Percentiles rank a stretch among this genome's conserved stretches.
phyloP scores from a whole-genome alignment of 345 rosid genomes.

The Corchorus capsularis region DNA sequence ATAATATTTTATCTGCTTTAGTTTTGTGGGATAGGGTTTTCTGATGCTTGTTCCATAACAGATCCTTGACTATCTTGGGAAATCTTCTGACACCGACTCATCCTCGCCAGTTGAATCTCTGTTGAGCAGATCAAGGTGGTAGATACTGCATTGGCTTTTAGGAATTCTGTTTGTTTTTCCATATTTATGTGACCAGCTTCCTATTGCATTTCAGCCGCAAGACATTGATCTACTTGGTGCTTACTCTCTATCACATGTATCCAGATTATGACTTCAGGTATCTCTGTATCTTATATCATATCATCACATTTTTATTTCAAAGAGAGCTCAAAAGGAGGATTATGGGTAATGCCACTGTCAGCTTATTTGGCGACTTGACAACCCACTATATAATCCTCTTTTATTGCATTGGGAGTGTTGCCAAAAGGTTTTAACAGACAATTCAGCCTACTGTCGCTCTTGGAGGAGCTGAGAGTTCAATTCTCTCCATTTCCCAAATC shows the following conservation, averaged over 20 bases:
- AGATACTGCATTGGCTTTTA: conserved; percentile 19
- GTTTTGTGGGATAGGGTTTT: background rate
- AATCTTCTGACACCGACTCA: conserved; percentile 75
- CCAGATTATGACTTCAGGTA: conserved; percentile 99
- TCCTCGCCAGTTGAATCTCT: conserved; percentile 78
- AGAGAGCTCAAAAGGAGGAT: conserved; percentile 55
- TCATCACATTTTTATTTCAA: background rate
- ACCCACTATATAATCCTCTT: conserved; percentile 77
- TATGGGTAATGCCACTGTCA: conserved; percentile 99
- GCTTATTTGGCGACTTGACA: conserved; percentile 95
- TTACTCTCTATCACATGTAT: conserved; percentile 84
- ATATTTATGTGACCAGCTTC: conserved; percentile 34
- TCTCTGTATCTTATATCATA: conserved; percentile 29
- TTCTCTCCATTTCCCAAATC: conserved; percentile 92
- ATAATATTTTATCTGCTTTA: background rate
- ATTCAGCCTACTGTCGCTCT: conserved; percentile 85
- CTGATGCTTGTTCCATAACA: conserved; percentile 32
- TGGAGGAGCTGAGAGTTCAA: conserved; percentile 97
- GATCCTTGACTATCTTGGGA: conserved; percentile 90
- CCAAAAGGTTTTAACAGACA: conserved; percentile 95
- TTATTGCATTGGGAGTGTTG: conserved; percentile 88
- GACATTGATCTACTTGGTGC: conserved; percentile 94
- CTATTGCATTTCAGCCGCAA: conserved; percentile 73
- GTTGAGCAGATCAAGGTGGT: conserved; percentile 90
- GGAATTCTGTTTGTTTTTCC: background rate